Percentiles rank a stretch among this genome's conserved stretches.
These are phyloP conservation scores for Neoscytalidium dimidiatum DNA, from an alignment of 2,329 filamentous ascomycete species.

Conservation along the genomic window DNA sequence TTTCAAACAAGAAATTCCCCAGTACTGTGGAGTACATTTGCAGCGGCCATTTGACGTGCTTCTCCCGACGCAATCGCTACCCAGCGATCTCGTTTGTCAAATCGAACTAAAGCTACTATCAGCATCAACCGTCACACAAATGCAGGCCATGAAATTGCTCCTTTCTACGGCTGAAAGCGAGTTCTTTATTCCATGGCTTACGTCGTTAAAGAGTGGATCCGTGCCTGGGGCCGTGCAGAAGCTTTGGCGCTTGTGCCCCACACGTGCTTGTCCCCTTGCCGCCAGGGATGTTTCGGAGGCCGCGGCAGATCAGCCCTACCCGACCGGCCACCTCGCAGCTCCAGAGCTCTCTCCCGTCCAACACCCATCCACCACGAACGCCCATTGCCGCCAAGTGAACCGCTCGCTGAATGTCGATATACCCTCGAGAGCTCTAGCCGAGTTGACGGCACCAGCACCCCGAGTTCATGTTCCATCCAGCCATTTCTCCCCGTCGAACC, in stretches of 20 bases:
- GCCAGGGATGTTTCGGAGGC: background rate
- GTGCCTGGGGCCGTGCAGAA: background rate
- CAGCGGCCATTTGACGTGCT: too few relatives aligned
- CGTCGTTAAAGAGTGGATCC: background rate
- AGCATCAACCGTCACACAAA: too few relatives aligned
- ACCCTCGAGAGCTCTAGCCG: background rate
- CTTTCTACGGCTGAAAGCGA: too few relatives aligned
- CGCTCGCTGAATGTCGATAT: background rate
- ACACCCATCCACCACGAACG: background rate
- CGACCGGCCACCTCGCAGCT: constrained; percentile 14
- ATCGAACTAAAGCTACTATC: too few relatives aligned
- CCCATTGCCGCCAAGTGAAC: background rate
- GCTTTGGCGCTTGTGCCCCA: background rate
- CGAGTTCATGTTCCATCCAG: background rate
- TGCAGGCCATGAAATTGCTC: too few relatives aligned
- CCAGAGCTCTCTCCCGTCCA: background rate
- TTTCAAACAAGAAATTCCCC: too few relatives aligned
- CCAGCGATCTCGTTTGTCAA: too few relatives aligned
- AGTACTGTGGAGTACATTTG: too few relatives aligned
- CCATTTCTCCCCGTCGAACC: background rate
- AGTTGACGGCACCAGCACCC: background rate
- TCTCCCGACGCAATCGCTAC: too few relatives aligned
- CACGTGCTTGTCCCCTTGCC: background rate
- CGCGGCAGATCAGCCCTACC: background rate
- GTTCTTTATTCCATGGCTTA: too few relatives aligned